Evolutionary conservation across 2,329 filamentous ascomycete species (phyloP).

Genomic region (Fusarium sp.): DNA sequence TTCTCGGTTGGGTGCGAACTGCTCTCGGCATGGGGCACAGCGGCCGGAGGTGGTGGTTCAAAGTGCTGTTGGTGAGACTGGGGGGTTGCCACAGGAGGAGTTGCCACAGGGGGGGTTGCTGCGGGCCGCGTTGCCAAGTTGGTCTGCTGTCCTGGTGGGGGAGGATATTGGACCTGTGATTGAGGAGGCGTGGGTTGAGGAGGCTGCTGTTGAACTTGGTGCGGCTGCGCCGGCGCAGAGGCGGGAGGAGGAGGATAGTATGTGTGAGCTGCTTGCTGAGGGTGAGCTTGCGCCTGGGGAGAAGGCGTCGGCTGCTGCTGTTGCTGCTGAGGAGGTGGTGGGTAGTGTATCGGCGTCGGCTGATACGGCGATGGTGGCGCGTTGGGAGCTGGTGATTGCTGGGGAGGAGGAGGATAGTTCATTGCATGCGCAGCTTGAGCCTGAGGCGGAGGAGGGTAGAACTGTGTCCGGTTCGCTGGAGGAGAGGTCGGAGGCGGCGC

Average conservation of each 20-base stretch:
- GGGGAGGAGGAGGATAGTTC: constrained; percentile 44
- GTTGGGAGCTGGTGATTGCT: constrained; percentile 21
- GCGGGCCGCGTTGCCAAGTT: constrained; percentile 31
- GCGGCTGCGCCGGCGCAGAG: constrained; percentile 25
- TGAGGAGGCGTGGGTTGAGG: constrained; percentile 39
- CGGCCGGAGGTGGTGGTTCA: constrained; percentile 38
- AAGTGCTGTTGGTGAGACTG: constrained; percentile 40
- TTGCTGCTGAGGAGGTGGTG: constrained; percentile 39
- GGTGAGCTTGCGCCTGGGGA: constrained; percentile 39
- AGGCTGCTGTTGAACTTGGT: constrained; percentile 35
- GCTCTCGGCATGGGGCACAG: constrained; percentile 34
- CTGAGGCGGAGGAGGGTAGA: constrained; percentile 57
- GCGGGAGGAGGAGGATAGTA: constrained; percentile 36
- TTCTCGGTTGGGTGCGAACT: constrained; percentile 46
- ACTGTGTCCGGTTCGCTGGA: constrained; percentile 57
- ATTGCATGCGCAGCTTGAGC: constrained; percentile 44
- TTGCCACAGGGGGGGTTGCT: constrained; percentile 37
- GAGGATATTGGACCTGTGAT: constrained; percentile 39
- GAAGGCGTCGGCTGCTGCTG: constrained; percentile 34
- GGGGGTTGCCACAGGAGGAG: constrained; percentile 40
- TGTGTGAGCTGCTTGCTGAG: constrained; percentile 25
- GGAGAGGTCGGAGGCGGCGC: constrained; percentile 60
- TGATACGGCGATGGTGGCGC: constrained; percentile 30
- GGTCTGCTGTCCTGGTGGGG: constrained; percentile 35
- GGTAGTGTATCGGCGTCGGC: constrained; percentile 36